These are phyloP conservation scores for Cytospora chrysosperma DNA, from an alignment of 2,329 filamentous ascomycete genomes.

Conservation along the genomic window DNA sequence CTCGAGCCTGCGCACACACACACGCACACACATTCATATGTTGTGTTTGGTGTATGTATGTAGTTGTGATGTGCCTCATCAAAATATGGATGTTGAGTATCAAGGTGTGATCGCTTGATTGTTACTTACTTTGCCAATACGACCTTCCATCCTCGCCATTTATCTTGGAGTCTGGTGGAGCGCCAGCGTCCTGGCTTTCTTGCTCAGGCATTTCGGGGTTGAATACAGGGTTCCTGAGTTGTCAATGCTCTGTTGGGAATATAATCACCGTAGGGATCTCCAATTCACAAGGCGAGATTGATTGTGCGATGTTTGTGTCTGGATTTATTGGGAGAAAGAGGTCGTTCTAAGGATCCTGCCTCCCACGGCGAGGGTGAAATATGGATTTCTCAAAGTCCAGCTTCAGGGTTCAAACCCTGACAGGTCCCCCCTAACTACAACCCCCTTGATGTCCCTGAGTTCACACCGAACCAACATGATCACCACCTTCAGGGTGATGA, in stretches of 20 bases:
- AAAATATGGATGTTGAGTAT: too few relatives aligned
- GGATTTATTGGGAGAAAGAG: not conserved
- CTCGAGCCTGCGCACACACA: too few relatives aligned
- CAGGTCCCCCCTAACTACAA: too few relatives aligned
- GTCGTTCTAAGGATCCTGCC: not conserved
- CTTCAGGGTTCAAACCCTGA: not conserved
- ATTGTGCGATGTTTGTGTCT: not conserved
- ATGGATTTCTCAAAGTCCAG: not conserved
- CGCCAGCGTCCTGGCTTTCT: not conserved
- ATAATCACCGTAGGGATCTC: not conserved
- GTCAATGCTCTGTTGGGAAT: not conserved
- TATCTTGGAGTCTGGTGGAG: constrained; percentile 36
- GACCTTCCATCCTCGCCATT: constrained; percentile 37
- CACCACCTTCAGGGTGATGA: not conserved
- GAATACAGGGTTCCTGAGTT: not conserved
- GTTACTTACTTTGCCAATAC: constrained; percentile 45
- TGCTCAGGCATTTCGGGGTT: constrained; percentile 13
- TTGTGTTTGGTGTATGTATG: not conserved
- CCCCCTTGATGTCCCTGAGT: too few relatives aligned
- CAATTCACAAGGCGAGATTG: not conserved
- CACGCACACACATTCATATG: too few relatives aligned
- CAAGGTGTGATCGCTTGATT: not conserved
- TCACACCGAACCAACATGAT: not conserved
- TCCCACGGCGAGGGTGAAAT: not conserved
- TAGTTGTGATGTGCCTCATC: not conserved